Conservation (phyloP, 768 basidiomycete species). For the Suillus fuscotomentosus region DNA sequence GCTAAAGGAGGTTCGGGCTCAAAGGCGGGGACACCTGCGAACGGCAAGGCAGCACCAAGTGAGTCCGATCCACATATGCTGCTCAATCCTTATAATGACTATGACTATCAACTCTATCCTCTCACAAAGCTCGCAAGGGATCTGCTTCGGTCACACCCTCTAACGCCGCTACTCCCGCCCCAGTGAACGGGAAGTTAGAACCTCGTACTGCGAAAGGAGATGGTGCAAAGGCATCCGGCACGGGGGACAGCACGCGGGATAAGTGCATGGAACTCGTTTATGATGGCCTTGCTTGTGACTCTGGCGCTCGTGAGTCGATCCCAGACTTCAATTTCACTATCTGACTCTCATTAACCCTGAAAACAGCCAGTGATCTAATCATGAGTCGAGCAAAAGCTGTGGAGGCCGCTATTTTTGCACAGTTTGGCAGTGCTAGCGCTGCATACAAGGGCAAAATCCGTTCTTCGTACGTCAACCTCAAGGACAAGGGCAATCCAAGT, state of each 20-base stretch:
- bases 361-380: slow-evolving; percentile 67
- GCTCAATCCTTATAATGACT: slow-evolving; percentile 1
- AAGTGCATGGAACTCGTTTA: slow-evolving; percentile 90
- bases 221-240: slow-evolving; percentile 52
- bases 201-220: slow-evolving; percentile 69
- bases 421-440: slow-evolving; percentile 42
- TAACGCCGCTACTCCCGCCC: slow-evolving; percentile 30
- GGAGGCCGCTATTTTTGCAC: slow-evolving; percentile 60
- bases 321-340: not conserved
- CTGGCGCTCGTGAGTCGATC: slow-evolving; percentile 74
- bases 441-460: slow-evolving; percentile 81
- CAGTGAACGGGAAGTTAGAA: slow-evolving; percentile 33
- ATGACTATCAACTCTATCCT: slow-evolving; percentile 3
- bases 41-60: slow-evolving; percentile 36
- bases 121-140: slow-evolving; percentile 26
- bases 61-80: slow-evolving; percentile 21
- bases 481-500: slow-evolving; percentile 90
- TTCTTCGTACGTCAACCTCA: slow-evolving; percentile 87
- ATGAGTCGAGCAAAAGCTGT: slow-evolving; percentile 63
- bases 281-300: slow-evolving; percentile 85
- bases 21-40: slow-evolving; percentile 11
- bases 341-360: slow-evolving; percentile 3
- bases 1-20: slow-evolving; percentile 38
- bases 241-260: slow-evolving; percentile 76
- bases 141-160: slow-evolving; percentile 40